phyloP scores from a whole-genome alignment of 2,329 filamentous ascomycete genomes.

The Pseudopyrenochaeta lycopersici region DNA sequence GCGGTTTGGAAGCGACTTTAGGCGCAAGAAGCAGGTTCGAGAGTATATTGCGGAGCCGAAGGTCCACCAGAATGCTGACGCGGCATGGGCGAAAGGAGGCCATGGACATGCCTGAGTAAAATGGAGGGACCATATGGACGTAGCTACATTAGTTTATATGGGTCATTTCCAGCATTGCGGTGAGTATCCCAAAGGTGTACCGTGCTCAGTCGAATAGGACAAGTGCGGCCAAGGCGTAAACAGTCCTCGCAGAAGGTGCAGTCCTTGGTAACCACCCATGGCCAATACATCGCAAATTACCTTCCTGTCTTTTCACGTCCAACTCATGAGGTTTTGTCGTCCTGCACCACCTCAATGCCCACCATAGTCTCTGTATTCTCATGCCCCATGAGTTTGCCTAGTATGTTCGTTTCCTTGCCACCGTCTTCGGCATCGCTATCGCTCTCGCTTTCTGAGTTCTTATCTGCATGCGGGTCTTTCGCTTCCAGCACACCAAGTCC shows the following conservation, averaged over 20 bases:
- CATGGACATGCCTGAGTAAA: slow-evolving; percentile 12
- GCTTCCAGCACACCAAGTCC: slow-evolving; percentile 58
- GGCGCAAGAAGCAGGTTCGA: slow-evolving; percentile 63
- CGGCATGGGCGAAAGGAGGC: slow-evolving; percentile 53
- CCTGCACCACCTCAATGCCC: background rate
- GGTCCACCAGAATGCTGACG: slow-evolving; percentile 59
- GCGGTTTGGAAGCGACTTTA: slow-evolving; percentile 62
- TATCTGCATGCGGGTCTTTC: slow-evolving; percentile 38
- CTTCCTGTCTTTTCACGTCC: too few species aligned
- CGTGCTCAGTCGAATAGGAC: too few species aligned
- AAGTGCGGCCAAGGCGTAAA: too few species aligned
- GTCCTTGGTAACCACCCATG: background rate
- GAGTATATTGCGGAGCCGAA: slow-evolving; percentile 61
- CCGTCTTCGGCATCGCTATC: slow-evolving; percentile 31
- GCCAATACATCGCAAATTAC: background rate
- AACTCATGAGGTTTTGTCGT: background rate
- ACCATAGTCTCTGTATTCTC: background rate
- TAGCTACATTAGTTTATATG: background rate
- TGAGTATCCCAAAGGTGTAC: too few species aligned
- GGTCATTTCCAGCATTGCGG: too few species aligned
- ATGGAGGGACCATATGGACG: background rate
- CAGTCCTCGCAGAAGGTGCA: background rate
- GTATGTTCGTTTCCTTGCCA: slow-evolving; percentile 39
- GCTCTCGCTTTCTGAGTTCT: slow-evolving; percentile 30
- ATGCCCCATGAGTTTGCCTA: slow-evolving; percentile 47